A percentile compares a stretch with the other conserved stretches of the same genome.
These are phyloP conservation scores for Avena eriantha DNA, from an alignment of 176 grass and related monocot species.

Conservation along the genomic window DNA sequence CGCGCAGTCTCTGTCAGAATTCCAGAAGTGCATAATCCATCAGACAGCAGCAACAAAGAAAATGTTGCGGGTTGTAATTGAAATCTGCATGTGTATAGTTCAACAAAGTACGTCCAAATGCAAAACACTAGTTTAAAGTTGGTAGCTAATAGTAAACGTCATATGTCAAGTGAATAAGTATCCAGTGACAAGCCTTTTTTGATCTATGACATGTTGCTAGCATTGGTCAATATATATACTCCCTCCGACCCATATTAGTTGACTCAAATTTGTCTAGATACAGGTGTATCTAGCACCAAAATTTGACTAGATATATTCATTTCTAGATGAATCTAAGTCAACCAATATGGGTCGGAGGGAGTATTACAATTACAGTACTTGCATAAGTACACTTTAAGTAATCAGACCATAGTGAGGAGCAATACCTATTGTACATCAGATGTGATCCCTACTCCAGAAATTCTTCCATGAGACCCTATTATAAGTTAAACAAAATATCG, in stretches of 20 bases:
- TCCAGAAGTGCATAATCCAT: slow-evolving; percentile 29
- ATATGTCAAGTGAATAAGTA: slow-evolving; percentile 23
- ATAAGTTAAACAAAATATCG: slow-evolving; percentile 32
- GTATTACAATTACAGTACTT: neutral
- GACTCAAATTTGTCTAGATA: too few relatives aligned
- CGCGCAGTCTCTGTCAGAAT: slow-evolving; percentile 11
- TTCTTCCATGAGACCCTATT: slow-evolving; percentile 93
- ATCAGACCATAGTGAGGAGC: slow-evolving; percentile 15
- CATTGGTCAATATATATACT: neutral
- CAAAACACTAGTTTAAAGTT: neutral
- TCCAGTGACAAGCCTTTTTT: neutral
- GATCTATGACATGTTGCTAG: slow-evolving; percentile 3
- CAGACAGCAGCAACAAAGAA: slow-evolving; percentile 22
- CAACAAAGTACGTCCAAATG: slow-evolving; percentile 18
- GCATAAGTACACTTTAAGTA: slow-evolving; percentile 1
- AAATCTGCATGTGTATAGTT: slow-evolving; percentile 36
- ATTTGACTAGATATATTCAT: too few relatives aligned
- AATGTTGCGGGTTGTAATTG: neutral
- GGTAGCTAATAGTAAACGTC: slow-evolving; percentile 8
- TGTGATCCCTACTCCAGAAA: slow-evolving; percentile 73
- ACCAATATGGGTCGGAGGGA: too few relatives aligned
- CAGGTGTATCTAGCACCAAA: too few relatives aligned
- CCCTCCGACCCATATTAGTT: too few relatives aligned
- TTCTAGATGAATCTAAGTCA: too few relatives aligned
- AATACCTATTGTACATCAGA: slow-evolving; percentile 53